Evolutionary conservation across 306 rosid genomes (phyloP).

Genomic region (Lablab purpureus): DNA sequence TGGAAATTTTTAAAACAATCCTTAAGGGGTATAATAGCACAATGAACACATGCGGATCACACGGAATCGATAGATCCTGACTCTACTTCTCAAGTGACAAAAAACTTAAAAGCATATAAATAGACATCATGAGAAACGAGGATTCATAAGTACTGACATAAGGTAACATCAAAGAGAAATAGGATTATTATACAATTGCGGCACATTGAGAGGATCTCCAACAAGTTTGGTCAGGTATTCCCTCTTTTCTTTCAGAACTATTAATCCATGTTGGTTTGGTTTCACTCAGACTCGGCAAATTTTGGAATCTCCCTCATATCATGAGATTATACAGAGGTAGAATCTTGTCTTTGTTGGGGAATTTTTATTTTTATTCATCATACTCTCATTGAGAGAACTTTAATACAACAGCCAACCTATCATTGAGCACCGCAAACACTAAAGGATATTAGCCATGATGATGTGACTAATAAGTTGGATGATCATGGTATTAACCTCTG

Average conservation of each 20-base stretch:
- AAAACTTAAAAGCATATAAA: conserved; percentile 21
- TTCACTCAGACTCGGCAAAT: conserved; percentile 22
- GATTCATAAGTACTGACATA: background rate
- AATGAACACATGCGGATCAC: background rate
- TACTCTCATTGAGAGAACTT: conserved; percentile 2
- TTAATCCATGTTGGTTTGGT: conserved; percentile 32
- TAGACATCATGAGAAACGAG: conserved; percentile 25
- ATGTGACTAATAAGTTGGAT: background rate
- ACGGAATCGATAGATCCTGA: conserved; percentile 27
- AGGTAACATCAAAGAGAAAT: conserved; percentile 15
- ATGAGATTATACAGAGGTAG: conserved; percentile 12
- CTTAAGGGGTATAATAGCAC: background rate
- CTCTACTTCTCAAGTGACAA: conserved; percentile 23
- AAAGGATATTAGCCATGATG: conserved; percentile 14
- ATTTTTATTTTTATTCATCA: conserved; percentile 24
- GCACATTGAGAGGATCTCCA: background rate
- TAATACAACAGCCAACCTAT: conserved; percentile 25
- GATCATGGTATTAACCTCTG: conserved; percentile 14
- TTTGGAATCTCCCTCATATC: conserved; percentile 11
- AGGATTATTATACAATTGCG: background rate
- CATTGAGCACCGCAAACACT: background rate
- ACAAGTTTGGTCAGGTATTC: conserved; percentile 12
- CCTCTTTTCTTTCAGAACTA: conserved; percentile 12
- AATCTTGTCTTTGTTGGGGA: conserved; percentile 27
- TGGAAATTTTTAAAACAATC: background rate